A percentile compares a stretch with the other conserved stretches of the same genome.
These are phyloP conservation scores for Apostasia shenzhenica DNA, from an alignment of 106 monocot genomes.

Conservation along the genomic window DNA sequence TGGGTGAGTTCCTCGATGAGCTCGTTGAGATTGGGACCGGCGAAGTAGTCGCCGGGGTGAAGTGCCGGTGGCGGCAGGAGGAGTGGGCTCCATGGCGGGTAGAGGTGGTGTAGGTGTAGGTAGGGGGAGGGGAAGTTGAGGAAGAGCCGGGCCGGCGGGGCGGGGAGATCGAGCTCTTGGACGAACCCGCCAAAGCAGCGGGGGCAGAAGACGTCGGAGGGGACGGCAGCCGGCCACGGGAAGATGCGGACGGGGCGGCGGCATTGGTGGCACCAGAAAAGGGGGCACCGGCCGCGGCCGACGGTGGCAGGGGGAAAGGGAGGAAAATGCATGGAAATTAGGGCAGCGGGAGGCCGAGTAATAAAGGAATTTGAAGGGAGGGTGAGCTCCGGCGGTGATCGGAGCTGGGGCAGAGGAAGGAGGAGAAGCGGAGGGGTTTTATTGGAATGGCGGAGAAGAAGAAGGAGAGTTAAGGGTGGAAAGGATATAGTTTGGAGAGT, in stretches of 20 bases:
- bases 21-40: constrained; percentile 34
- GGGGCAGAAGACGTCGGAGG: constrained; percentile 56
- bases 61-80: background rate
- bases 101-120: constrained; percentile 34
- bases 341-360: no score
- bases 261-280: constrained; percentile 77
- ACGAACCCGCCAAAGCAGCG: constrained; percentile 66
- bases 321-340: no score
- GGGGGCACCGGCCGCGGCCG: constrained; percentile 14
- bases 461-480: background rate
- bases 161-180: constrained; percentile 36
- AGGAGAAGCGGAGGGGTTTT: background rate
- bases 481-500: background rate
- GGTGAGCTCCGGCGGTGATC: background rate
- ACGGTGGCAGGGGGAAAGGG: background rate
- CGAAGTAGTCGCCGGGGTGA: constrained; percentile 36
- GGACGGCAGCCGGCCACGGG: constrained; percentile 24
- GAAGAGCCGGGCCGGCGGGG: background rate
- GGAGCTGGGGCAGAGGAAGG: background rate
- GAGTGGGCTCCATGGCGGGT: constrained; percentile 36
- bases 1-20: constrained; percentile 61
- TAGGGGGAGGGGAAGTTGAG: constrained; percentile 9
- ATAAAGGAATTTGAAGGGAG: background rate
- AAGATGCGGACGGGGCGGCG: constrained; percentile 46
- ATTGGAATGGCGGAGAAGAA: background rate